Evolutionary conservation across 1,139 yeast genomes (phyloP).

Genomic region (Geotrichum citri-aurantii): DNA sequence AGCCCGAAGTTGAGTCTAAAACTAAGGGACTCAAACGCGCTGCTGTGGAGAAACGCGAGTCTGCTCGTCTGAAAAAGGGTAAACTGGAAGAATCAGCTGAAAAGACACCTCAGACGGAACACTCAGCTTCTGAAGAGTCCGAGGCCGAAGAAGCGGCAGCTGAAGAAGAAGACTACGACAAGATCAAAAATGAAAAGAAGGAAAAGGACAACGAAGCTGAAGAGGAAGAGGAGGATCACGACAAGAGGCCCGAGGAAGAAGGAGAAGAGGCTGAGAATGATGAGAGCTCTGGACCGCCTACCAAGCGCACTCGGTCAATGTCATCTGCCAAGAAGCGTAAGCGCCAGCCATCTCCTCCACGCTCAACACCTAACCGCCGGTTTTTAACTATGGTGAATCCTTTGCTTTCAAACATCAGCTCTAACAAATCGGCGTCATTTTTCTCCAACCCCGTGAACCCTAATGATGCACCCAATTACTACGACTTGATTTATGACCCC

Average conservation of each 20-base stretch:
- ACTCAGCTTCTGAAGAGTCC: neutral
- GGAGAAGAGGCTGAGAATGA: constrained; percentile 7
- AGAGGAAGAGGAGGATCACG: constrained; percentile 5
- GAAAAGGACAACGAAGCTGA: neutral
- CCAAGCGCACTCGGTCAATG: constrained; percentile 12
- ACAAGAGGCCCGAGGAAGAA: constrained; percentile 1
- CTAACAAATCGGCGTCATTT: constrained; percentile 70
- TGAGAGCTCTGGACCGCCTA: constrained; percentile 13
- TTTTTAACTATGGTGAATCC: constrained; percentile 40
- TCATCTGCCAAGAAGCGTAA: constrained; percentile 19
- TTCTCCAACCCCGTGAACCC: constrained; percentile 64
- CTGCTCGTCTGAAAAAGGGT: constrained; percentile 12
- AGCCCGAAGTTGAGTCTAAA: neutral
- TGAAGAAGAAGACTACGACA: neutral
- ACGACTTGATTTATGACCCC: constrained; percentile 56
- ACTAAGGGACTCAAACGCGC: neutral
- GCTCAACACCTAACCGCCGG: constrained; percentile 24
- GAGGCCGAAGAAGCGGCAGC: neutral
- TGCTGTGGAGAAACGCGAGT: constrained; percentile 9
- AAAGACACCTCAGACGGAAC: neutral
- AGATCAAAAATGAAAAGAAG: neutral
- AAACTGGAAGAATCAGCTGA: constrained; percentile 4
- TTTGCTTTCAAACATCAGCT: constrained; percentile 56
- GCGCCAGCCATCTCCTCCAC: constrained; percentile 23
- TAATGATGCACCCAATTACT: constrained; percentile 65